Evolutionary conservation across 2,329 filamentous ascomycete genomes (phyloP).

Genomic region (Dactylellina leptospora): DNA sequence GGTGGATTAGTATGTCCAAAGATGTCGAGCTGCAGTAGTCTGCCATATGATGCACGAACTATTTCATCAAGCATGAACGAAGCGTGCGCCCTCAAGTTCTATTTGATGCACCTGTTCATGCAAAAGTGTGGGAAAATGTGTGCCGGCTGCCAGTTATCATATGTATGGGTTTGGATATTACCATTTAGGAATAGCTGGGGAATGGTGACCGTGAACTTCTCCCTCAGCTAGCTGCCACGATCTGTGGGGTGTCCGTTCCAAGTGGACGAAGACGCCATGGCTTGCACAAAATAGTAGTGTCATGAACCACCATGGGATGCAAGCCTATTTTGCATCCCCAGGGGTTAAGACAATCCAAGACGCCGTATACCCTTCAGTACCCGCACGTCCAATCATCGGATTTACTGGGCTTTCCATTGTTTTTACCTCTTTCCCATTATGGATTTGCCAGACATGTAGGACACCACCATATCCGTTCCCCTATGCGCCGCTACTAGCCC

Average conservation of each 20-base stretch:
- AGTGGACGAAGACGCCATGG: conserved; percentile 11
- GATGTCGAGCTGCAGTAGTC: conserved; percentile 1
- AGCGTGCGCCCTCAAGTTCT: conserved; percentile 15
- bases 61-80: conserved; percentile 24
- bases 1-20: conserved; percentile 10
- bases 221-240: conserved; percentile 19
- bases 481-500: conserved; percentile 22
- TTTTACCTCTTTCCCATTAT: conserved; percentile 24
- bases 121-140: conserved; percentile 36
- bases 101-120: conserved; percentile 28
- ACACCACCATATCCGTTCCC: conserved; percentile 8
- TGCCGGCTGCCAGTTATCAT: neutral
- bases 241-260: conserved; percentile 3
- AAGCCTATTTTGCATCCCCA: conserved; percentile 24
- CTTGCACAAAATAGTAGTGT: conserved; percentile 32
- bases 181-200: conserved; percentile 28
- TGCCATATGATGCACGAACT: conserved; percentile 7
- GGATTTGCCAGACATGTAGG: conserved; percentile 18
- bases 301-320: conserved; percentile 26
- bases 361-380: conserved; percentile 19
- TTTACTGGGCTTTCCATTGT: conserved; percentile 18
- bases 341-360: conserved; percentile 42
- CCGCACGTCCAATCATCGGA: conserved; percentile 32
- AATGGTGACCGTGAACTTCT: conserved; percentile 4
- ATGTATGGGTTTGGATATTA: neutral